Evolutionary conservation across 2,329 filamentous ascomycete species (phyloP), one percentile per base, ranked within the genome.

Genomic region (Trematosphaeria pertusa): DNA sequence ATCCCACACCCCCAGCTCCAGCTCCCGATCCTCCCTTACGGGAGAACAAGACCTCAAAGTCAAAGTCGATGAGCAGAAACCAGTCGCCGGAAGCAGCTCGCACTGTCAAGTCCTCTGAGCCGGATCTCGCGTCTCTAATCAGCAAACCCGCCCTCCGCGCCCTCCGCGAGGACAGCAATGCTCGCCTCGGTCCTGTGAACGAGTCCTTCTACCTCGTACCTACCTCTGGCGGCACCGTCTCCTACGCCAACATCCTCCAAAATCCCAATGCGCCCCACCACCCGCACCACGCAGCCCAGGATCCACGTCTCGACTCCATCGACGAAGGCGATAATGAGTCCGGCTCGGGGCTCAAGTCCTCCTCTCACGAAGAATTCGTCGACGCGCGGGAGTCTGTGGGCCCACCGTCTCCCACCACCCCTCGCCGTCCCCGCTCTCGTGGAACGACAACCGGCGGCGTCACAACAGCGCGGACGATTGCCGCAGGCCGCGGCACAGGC

Each of bases 121-220:
- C 91, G 0, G 91, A 97, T 58, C 81, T 96, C 19, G 86, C 84
- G 59, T 88, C 87, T 50, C 83, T 96, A 21, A 95, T 95, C 69
- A 96, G 91, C 31, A 86, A 85, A 56, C 91, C 93, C 10, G 90
- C 93, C 3, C 81, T 97, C 43, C 83, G 87, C 40, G 90, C 92
- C 1, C 81, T 96, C 32, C 81, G 85, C 15, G 86, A 89, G 45
- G 86, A 78, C 46, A 70, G 87, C 36, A 54, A 56, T 17, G 81
- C 86, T 20, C 80, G 81, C 12, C 67, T 73, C 10, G 75, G 72
- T 11, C 76, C 82, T 12, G 94, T 89, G 7, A 70, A 70, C 31
- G 70, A 73, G 48, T 70, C 65, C 46, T 99, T 99, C 75, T 97
- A 97, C 69, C 88, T 97, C 1, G 94, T 99, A 1, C 94, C 93